Evolutionary conservation across 768 basidiomycete genomes (phyloP).

Genomic region (Russula abietina): DNA sequence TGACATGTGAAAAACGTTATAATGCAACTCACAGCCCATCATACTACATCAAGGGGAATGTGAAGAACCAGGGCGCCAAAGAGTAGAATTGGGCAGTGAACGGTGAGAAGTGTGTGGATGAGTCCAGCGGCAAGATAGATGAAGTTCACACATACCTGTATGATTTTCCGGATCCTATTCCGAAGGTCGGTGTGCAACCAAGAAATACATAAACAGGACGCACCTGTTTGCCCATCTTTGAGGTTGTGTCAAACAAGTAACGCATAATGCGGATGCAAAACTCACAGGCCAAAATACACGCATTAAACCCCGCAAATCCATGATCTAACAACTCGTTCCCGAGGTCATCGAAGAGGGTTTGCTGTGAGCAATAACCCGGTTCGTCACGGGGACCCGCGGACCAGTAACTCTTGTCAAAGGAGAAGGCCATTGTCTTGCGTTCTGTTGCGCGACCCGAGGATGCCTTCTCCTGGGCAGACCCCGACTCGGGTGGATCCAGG

Average conservation of each 20-base stretch:
- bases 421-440: constrained; percentile 83
- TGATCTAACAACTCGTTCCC: constrained; percentile 94
- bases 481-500: constrained; percentile 81
- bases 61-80: background rate
- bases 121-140: background rate
- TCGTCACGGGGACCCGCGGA: constrained; percentile 88
- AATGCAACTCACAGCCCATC: constrained; percentile 78
- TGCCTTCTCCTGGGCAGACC: constrained; percentile 46
- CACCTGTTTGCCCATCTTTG: constrained; percentile 80
- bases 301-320: constrained; percentile 94
- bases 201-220: constrained; percentile 28
- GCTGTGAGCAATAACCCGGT: constrained; percentile 85
- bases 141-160: constrained; percentile 57
- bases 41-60: constrained; percentile 48
- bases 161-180: constrained; percentile 80
- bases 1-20: constrained; percentile 10
- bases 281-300: constrained; percentile 98
- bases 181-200: background rate
- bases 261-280: constrained; percentile 27
- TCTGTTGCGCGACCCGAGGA: constrained; percentile 80
- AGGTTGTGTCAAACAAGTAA: constrained; percentile 2
- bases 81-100: background rate
- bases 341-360: constrained; percentile 90
- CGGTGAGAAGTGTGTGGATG: background rate
- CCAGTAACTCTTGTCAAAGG: constrained; percentile 98